phyloP scores from a whole-genome alignment of 768 basidiomycete species.

The Pleurotus ostreatus region DNA sequence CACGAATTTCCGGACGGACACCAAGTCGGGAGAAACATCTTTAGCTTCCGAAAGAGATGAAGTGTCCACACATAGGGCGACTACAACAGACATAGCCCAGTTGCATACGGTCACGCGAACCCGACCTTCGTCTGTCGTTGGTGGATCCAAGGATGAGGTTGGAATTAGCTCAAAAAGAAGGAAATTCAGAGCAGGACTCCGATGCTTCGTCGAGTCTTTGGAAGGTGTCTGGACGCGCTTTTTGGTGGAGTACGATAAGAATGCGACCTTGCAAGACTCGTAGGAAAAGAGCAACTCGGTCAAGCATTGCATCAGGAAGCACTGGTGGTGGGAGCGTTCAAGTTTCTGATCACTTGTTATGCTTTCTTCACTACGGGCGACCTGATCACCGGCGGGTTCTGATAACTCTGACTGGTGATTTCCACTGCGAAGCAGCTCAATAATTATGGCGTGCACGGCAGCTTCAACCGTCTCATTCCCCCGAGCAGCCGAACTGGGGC shows the following conservation, averaged over 20 bases:
- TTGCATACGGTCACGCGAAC: constrained; percentile 64
- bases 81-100: constrained; percentile 87
- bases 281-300: constrained; percentile 94
- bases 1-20: constrained; percentile 90
- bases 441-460: constrained; percentile 66
- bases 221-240: constrained; percentile 54
- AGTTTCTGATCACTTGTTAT: constrained; percentile 8
- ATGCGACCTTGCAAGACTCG: constrained; percentile 82
- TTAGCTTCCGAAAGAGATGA: constrained; percentile 58
- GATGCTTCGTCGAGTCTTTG: constrained; percentile 65
- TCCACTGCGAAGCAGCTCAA: constrained; percentile 62
- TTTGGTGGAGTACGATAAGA: constrained; percentile 75
- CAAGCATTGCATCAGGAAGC: constrained; percentile 87
- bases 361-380: constrained; percentile 14
- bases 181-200: constrained; percentile 69
- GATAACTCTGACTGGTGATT: constrained; percentile 34
- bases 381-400: constrained; percentile 8
- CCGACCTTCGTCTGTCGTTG: constrained; percentile 49
- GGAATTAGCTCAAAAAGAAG: constrained; percentile 74
- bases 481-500: constrained; percentile 14
- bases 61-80: constrained; percentile 90
- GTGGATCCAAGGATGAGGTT: constrained; percentile 66
- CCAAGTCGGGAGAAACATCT: constrained; percentile 72
- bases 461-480: constrained; percentile 48
- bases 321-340: constrained; percentile 53